These are phyloP conservation scores for Croton setiger DNA, from an alignment of 441 rosid genomes.

Conservation along the genomic window DNA sequence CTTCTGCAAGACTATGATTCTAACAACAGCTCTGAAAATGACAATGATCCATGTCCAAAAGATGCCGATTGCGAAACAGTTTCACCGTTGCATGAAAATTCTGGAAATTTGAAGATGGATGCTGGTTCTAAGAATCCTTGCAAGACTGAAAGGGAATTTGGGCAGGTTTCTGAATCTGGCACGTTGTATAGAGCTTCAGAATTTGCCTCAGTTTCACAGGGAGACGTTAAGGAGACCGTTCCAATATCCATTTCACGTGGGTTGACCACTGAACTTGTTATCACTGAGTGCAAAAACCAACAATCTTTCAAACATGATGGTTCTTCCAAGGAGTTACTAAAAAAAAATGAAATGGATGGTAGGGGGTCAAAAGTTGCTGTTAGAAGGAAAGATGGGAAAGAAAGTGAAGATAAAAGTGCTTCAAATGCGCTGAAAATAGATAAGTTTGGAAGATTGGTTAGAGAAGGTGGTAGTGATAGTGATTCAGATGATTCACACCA, in stretches of 20 bases:
- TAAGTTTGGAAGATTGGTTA: slow-evolving; percentile 54
- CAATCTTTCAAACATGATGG: slow-evolving; percentile 17
- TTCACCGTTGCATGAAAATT: slow-evolving; percentile 15
- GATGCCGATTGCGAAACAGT: slow-evolving; percentile 13
- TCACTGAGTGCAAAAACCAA: slow-evolving; percentile 18
- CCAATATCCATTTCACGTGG: slow-evolving; percentile 20
- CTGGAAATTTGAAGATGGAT: slow-evolving; percentile 22
- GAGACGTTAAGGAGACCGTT: slow-evolving; percentile 21
- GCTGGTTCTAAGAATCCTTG: slow-evolving; percentile 5
- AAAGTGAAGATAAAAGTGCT: slow-evolving; percentile 24
- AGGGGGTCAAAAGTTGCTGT: slow-evolving; percentile 15
- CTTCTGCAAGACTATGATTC: slow-evolving; percentile 49
- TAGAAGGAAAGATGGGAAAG: slow-evolving; percentile 28
- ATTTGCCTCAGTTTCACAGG: slow-evolving; percentile 13
- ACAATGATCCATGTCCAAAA: slow-evolving; percentile 18
- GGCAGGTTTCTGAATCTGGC: slow-evolving; percentile 19
- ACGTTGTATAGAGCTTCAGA: slow-evolving; percentile 11
- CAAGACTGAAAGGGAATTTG: slow-evolving; percentile 25
- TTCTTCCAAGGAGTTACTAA: slow-evolving; percentile 23
- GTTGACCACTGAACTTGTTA: slow-evolving; percentile 18
- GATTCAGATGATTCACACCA: slow-evolving; percentile 47
- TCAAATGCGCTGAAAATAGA: slow-evolving; percentile 41
- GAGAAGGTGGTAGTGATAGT: slow-evolving; percentile 56
- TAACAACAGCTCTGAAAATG: slow-evolving; percentile 40
- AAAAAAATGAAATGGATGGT: slow-evolving; percentile 24